A percentile compares a stretch with the other conserved stretches of the same genome.
phyloP scores from a whole-genome alignment of 2,329 filamentous ascomycete species.

The Capronia coronata region DNA sequence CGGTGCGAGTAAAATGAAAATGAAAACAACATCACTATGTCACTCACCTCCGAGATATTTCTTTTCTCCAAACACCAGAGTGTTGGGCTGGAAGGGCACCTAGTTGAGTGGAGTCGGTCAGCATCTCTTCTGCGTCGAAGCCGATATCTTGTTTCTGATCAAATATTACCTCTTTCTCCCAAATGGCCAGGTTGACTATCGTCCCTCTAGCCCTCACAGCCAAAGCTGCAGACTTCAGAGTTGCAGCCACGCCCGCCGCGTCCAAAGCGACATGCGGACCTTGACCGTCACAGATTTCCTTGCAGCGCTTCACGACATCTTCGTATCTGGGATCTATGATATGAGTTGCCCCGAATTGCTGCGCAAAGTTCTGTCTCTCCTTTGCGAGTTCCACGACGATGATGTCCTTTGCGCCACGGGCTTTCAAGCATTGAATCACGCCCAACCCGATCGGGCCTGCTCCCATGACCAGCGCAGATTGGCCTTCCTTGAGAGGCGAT shows the following conservation, averaged over 20 bases:
- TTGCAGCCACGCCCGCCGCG: conserved; percentile 54
- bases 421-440: conserved; percentile 53
- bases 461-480: conserved; percentile 52
- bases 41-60: conserved; percentile 44
- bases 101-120: neutral
- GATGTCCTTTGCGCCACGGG: conserved; percentile 49
- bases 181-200: conserved; percentile 60
- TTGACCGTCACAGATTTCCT: conserved; percentile 41
- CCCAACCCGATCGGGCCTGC: conserved; percentile 59
- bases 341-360: conserved; percentile 50
- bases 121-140: neutral
- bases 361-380: conserved; percentile 47
- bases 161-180: conserved; percentile 45
- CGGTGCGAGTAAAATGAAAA: too few species aligned
- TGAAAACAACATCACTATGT: neutral
- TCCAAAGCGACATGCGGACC: conserved; percentile 58
- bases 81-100: conserved; percentile 49
- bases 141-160: neutral
- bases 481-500: conserved; percentile 42
- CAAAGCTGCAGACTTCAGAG: conserved; percentile 42
- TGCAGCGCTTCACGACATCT: conserved; percentile 43
- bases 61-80: conserved; percentile 49
- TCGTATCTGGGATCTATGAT: conserved; percentile 47
- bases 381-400: conserved; percentile 53
- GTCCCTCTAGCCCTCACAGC: conserved; percentile 50